Evolutionary conservation across 192 early-diverging fungal genomes (phyloP).

Genomic region (Linnemannia hyalina): DNA sequence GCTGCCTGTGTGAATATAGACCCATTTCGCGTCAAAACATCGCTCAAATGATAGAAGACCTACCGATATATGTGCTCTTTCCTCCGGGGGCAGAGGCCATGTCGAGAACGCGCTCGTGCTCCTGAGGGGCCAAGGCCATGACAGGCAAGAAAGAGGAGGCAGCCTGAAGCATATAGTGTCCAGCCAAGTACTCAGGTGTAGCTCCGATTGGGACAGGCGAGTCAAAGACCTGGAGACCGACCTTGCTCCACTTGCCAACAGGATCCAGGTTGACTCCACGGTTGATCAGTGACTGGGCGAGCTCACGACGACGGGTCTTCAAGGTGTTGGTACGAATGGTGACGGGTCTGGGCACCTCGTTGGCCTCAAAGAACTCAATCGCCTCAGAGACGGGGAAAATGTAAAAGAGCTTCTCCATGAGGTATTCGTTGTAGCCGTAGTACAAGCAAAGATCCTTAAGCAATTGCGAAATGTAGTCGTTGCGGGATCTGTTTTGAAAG

Average conservation of each 20-base stretch:
- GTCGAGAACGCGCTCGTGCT: constrained; percentile 94
- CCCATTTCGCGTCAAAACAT: neutral
- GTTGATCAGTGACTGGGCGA: constrained; percentile 95
- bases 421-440: constrained; percentile 95
- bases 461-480: constrained; percentile 90
- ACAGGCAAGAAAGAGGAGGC: constrained; percentile 98
- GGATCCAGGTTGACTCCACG: constrained; percentile 98
- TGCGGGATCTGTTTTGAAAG: constrained; percentile 66
- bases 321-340: constrained; percentile 98
- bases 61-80: constrained; percentile 93
- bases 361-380: constrained; percentile 99
- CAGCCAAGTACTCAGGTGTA: constrained; percentile 98
- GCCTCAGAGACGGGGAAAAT: constrained; percentile 92
- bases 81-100: constrained; percentile 99
- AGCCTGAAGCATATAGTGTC: constrained; percentile 99
- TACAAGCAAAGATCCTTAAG: constrained; percentile 92
- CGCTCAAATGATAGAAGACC: neutral
- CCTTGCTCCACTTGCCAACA: constrained; percentile 98
- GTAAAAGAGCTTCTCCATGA: constrained; percentile 92
- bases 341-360: constrained; percentile 95
- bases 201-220: constrained; percentile 94
- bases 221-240: constrained; percentile 96
- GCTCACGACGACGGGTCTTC: constrained; percentile 91
- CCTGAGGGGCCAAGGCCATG: constrained; percentile 94
- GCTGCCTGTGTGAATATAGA: neutral